These are phyloP conservation scores for Lantana camara DNA, from an alignment of 257 asterid genomes.

Conservation along the genomic window DNA sequence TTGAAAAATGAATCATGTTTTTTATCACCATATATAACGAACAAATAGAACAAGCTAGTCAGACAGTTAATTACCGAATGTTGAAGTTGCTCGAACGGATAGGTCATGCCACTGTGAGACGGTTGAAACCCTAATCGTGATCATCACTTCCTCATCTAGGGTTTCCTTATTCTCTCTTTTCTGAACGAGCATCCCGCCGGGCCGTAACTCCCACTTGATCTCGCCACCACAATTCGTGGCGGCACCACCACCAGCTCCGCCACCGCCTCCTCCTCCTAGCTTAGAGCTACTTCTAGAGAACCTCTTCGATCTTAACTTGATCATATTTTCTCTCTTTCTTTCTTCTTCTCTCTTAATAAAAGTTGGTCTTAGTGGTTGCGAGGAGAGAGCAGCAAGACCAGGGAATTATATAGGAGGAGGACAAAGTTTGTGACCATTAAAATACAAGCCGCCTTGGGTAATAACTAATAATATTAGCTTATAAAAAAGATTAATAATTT, in stretches of 20 bases:
- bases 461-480: neutral
- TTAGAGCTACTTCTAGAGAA: constrained; percentile 62
- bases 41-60: neutral
- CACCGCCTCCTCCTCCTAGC: constrained; percentile 15
- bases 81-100: constrained; percentile 63
- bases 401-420: constrained; percentile 46
- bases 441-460: constrained; percentile 25
- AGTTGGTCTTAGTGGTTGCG: neutral
- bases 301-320: constrained; percentile 72
- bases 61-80: constrained; percentile 59
- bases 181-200: constrained; percentile 92
- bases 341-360: neutral
- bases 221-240: constrained; percentile 33
- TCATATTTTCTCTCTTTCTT: constrained; percentile 30
- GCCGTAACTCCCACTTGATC: constrained; percentile 81
- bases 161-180: constrained; percentile 51
- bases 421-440: constrained; percentile 32
- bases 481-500: neutral
- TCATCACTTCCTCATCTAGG: constrained; percentile 38
- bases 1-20: no score
- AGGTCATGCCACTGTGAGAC: constrained; percentile 61
- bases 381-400: constrained; percentile 17
- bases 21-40: no score
- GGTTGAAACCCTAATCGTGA: constrained; percentile 64
- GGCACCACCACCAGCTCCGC: neutral